Evolutionary conservation across 2,329 filamentous ascomycete species (phyloP).

Genomic region (Alternaria panax): DNA sequence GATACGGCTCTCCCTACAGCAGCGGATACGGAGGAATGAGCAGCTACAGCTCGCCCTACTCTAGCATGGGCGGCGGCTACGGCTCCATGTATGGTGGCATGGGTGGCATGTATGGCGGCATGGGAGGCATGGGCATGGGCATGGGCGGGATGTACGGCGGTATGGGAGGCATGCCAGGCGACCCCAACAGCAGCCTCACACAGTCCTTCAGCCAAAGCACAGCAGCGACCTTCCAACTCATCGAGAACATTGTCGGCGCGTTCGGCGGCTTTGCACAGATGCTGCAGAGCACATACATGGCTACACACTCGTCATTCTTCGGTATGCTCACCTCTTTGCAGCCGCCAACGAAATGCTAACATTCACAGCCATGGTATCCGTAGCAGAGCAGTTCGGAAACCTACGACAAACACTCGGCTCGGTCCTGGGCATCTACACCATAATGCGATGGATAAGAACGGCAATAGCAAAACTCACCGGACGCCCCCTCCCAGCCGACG

Average conservation of each 20-base stretch:
- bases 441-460: slow-evolving; percentile 94
- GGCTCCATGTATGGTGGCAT: slow-evolving; percentile 53
- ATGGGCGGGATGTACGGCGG: slow-evolving; percentile 59
- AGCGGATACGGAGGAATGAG: slow-evolving; percentile 58
- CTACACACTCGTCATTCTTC: slow-evolving; percentile 97
- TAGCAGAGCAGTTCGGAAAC: slow-evolving; percentile 96
- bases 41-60: slow-evolving; percentile 64
- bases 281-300: slow-evolving; percentile 99
- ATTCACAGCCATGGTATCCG: slow-evolving; percentile 85
- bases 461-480: slow-evolving; percentile 92
- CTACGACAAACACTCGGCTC: slow-evolving; percentile 92
- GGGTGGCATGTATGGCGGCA: slow-evolving; percentile 44
- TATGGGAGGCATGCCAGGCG: slow-evolving; percentile 51
- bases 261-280: slow-evolving; percentile 99
- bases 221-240: slow-evolving; percentile 95
- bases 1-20: slow-evolving; percentile 60
- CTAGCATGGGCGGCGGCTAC: slow-evolving; percentile 56
- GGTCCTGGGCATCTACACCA: slow-evolving; percentile 90
- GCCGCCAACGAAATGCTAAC: slow-evolving; percentile 20
- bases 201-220: slow-evolving; percentile 95
- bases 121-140: slow-evolving; percentile 47
- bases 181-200: slow-evolving; percentile 92
- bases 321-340: slow-evolving; percentile 64
- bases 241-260: slow-evolving; percentile 94
- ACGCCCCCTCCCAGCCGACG: slow-evolving; percentile 85